Percentiles rank a stretch among this genome's conserved stretches.
Evolutionary conservation across 2,329 filamentous ascomycete genomes (phyloP).

Genomic region (Colletotrichum costaricense): DNA sequence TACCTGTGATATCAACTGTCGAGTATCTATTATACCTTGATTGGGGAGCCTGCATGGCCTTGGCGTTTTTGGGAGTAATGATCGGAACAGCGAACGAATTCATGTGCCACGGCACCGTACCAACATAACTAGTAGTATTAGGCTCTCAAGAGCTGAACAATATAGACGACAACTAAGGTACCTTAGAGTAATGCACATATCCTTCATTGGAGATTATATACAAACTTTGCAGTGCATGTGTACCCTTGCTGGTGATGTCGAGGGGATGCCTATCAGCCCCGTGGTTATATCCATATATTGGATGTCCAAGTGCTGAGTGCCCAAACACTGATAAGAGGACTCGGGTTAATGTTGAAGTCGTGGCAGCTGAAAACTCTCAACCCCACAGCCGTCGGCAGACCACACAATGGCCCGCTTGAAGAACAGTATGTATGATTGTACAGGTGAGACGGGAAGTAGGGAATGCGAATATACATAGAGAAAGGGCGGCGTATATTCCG

Average conservation of each 20-base stretch:
- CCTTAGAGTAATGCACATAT: conserved; percentile 36
- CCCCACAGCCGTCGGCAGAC: not conserved
- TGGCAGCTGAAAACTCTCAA: not conserved
- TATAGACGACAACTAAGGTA: conserved; percentile 31
- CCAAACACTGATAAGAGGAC: not conserved
- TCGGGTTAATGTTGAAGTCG: not conserved
- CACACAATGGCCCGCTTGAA: not conserved
- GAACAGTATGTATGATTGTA: not conserved
- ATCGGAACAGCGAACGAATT: conserved; percentile 31
- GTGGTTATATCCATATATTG: not conserved
- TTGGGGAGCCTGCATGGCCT: conserved; percentile 33
- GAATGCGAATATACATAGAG: no score
- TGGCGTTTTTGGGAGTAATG: conserved; percentile 34
- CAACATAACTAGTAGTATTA: conserved; percentile 35
- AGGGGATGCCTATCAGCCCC: not conserved
- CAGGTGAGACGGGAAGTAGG: no score
- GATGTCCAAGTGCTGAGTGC: not conserved
- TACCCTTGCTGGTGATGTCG: not conserved
- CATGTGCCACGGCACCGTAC: conserved; percentile 31
- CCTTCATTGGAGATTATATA: conserved; percentile 5
- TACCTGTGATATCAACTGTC: conserved; percentile 33
- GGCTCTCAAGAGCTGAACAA: conserved; percentile 32
- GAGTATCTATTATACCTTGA: conserved; percentile 26
- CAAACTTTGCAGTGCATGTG: not conserved
- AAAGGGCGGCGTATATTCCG: no score